Percentiles rank a stretch among this genome's conserved stretches.
Conservation (phyloP, 75 land plant genomes). For the Pinus tabuliformis region DNA sequence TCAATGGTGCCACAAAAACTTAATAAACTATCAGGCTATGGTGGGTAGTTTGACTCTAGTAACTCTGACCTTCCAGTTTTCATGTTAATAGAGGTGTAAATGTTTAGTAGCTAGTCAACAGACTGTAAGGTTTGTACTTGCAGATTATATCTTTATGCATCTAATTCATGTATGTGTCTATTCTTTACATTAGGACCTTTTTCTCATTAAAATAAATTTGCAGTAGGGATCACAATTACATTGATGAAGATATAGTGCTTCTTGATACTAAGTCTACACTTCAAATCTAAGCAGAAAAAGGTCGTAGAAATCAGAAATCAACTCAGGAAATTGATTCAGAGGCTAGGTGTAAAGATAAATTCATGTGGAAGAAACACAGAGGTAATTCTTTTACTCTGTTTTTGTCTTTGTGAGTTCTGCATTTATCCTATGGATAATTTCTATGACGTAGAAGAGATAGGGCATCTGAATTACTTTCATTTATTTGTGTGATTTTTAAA, state of each 20-base stretch:
- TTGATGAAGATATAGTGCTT: neutral
- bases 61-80: neutral
- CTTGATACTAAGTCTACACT: neutral
- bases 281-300: conserved; percentile 60
- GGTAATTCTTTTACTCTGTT: conserved; percentile 25
- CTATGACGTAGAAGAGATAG: no score
- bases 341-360: conserved; percentile 54
- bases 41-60: conserved; percentile 26
- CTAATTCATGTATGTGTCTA: neutral
- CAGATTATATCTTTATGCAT: neutral
- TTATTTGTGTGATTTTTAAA: no score
- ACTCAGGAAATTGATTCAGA: conserved; percentile 65
- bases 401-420: neutral
- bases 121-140: neutral
- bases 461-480: neutral
- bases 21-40: conserved; percentile 84
- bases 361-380: conserved; percentile 69
- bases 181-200: neutral
- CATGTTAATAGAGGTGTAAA: conserved; percentile 4
- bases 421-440: neutral
- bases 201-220: neutral
- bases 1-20: conserved; percentile 89
- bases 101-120: neutral
- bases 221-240: neutral
- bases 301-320: conserved; percentile 79